phyloP scores from a whole-genome alignment of 768 basidiomycete species.

The Dioszegia aurantiaca region DNA sequence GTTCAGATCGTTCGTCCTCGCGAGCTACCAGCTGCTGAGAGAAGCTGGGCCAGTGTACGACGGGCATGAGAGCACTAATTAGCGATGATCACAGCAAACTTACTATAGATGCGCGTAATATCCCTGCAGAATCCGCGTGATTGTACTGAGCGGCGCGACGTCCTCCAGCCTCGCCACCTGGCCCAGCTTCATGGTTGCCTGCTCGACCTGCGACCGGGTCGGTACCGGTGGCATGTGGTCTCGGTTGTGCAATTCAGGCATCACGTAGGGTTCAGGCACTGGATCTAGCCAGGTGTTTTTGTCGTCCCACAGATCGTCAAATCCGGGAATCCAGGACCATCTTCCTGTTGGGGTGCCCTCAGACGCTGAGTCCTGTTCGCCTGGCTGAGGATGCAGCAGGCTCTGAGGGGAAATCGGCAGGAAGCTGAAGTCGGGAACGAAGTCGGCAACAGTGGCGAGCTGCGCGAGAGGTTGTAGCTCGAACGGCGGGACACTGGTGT shows the following conservation, averaged over 20 bases:
- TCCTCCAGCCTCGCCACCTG: constrained; percentile 22
- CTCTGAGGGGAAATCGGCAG: constrained; percentile 17
- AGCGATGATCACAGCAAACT: constrained; percentile 4
- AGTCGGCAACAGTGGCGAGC: not conserved
- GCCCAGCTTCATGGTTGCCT: not conserved
- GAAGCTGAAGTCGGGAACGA: constrained; percentile 6
- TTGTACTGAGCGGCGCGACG: constrained; percentile 20
- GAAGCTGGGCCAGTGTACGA: constrained; percentile 39
- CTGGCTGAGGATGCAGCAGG: constrained; percentile 14
- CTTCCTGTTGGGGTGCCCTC: constrained; percentile 10
- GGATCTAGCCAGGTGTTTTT: not conserved
- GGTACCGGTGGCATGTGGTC: too few relatives aligned
- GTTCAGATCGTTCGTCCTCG: constrained; percentile 25
- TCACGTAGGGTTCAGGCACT: too few relatives aligned
- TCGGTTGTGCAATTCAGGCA: not conserved
- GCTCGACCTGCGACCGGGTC: not conserved
- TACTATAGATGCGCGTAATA: constrained; percentile 37
- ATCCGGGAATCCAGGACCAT: constrained; percentile 12
- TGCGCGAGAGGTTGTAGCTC: too few relatives aligned
- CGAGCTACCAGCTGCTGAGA: constrained; percentile 32
- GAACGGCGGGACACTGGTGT: too few relatives aligned
- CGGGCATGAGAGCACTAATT: constrained; percentile 28
- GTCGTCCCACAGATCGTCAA: constrained; percentile 8
- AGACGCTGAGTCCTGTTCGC: constrained; percentile 7
- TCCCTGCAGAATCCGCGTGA: constrained; percentile 22